phyloP scores from a whole-genome alignment of 2,329 filamentous ascomycete genomes.

The Lachnellula arida region DNA sequence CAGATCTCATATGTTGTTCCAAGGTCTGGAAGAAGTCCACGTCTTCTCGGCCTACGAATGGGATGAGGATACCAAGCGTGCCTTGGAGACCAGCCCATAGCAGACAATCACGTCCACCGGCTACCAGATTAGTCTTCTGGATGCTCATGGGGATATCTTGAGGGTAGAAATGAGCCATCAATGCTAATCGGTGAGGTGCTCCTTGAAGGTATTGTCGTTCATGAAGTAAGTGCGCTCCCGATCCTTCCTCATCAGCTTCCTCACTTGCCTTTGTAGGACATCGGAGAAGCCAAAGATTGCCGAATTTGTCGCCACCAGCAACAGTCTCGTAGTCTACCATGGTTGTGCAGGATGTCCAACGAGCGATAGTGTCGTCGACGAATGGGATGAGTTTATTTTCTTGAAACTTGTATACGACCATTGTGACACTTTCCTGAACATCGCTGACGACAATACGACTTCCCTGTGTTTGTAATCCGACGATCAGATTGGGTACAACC shows the following conservation, averaged over 20 bases:
- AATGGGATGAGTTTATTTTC: slow-evolving; percentile 93
- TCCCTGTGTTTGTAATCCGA: slow-evolving; percentile 83
- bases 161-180: slow-evolving; percentile 84
- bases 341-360: slow-evolving; percentile 85
- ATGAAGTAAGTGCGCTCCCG: slow-evolving; percentile 85
- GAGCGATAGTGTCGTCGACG: slow-evolving; percentile 79
- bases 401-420: slow-evolving; percentile 87
- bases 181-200: slow-evolving; percentile 73
- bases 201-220: slow-evolving; percentile 88
- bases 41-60: slow-evolving; percentile 86
- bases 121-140: slow-evolving; percentile 82
- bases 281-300: slow-evolving; percentile 89
- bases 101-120: slow-evolving; percentile 85
- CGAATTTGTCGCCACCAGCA: slow-evolving; percentile 95
- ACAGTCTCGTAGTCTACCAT: slow-evolving; percentile 98
- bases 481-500: slow-evolving; percentile 76
- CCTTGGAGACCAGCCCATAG: slow-evolving; percentile 94
- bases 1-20: slow-evolving; percentile 79
- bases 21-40: slow-evolving; percentile 97
- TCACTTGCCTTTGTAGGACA: slow-evolving; percentile 82
- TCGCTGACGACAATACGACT: slow-evolving; percentile 90
- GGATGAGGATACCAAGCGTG: slow-evolving; percentile 87
- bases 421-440: slow-evolving; percentile 86
- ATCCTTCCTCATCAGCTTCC: slow-evolving; percentile 87
- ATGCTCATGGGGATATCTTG: slow-evolving; percentile 92